Evolutionary conservation across 2,329 filamentous ascomycete species (phyloP), one percentile per base, ranked within the genome.

Genomic region (Dactylellina leptospora): DNA sequence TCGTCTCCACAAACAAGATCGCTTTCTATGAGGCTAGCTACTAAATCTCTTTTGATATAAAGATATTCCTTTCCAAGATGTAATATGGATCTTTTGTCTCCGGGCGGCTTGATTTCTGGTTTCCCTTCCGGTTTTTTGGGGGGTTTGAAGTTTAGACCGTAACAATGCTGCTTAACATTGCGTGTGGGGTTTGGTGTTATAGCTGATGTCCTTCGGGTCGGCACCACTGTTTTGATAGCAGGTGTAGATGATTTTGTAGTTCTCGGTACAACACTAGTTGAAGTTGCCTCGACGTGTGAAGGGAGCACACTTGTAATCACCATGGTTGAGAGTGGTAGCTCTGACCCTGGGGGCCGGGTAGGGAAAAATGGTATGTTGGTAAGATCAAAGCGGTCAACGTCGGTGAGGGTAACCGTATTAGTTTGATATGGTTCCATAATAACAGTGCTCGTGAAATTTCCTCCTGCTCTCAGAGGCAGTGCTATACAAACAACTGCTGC

Each of bases 1-100:
- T 28, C 16, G 6, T 47, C 48, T 1, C 44, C 56, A 28, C 56
- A 60, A 36, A 60, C 44, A 1, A 23, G 23, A 28, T 28, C 25
- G 36, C 36, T 63, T 3, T 44, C 38, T 18, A 54, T 54, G 4
- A 45, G 2, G 1, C 16, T 44, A 5, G 59, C 48, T 8, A 54
- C 47, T 9, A 20, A 23, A 13, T 54, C 30, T 6, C 30, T 6
- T 6, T 33, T 33, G 6, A 33, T 6, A 33, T 33, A 33, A 13
- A 6, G 30, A 33, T 6, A 33, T 13, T 33, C 30, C 6, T 6
- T 6, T 6, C 30, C 30, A 6, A 33, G 13, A 13, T 33, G 30
- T 33, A 6, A 6, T 33, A 33, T 33, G 6, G 6, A 33, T 33
- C 30, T 6, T 33, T 33, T 33, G 6, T 33, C 30, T 13, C 13